Evolutionary conservation across 768 basidiomycete species (phyloP).

Genomic region (Pisolithus tinctorius): DNA sequence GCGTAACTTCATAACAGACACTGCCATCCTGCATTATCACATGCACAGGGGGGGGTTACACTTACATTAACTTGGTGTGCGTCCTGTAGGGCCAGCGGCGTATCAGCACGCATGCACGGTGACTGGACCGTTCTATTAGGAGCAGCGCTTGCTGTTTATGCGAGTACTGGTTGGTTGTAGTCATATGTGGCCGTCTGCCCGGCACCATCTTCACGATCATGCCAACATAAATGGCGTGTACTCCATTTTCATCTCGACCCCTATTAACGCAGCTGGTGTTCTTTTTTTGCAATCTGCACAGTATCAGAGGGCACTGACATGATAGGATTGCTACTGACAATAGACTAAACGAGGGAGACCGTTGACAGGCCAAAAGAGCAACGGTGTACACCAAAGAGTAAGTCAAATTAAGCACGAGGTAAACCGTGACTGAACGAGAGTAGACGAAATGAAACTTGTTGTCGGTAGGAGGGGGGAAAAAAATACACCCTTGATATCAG

Average conservation of each 20-base stretch:
- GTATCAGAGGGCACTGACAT: neutral
- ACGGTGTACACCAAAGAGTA: neutral
- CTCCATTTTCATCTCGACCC: neutral
- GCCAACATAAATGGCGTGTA: neutral
- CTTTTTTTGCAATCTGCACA: neutral
- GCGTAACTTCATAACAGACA: neutral
- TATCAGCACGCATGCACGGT: neutral
- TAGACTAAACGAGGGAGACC: neutral
- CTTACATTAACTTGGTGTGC: too few relatives aligned
- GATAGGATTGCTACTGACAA: neutral
- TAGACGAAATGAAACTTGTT: neutral
- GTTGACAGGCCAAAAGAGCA: neutral
- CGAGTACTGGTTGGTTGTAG: too few relatives aligned
- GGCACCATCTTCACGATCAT: neutral
- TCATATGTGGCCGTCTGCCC: too few relatives aligned
- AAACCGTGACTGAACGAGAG: neutral
- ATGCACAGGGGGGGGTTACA: too few relatives aligned
- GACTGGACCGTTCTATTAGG: too few relatives aligned
- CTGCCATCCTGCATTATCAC: too few relatives aligned
- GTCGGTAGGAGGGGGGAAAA: neutral
- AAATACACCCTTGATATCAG: neutral
- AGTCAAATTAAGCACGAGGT: neutral
- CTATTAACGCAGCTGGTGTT: neutral
- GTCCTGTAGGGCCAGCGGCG: neutral
- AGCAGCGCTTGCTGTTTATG: too few relatives aligned